Base-by-base conservation (phyloP, 1,284 basidiomycete species). In the Trichosporon ovoides region DNA sequence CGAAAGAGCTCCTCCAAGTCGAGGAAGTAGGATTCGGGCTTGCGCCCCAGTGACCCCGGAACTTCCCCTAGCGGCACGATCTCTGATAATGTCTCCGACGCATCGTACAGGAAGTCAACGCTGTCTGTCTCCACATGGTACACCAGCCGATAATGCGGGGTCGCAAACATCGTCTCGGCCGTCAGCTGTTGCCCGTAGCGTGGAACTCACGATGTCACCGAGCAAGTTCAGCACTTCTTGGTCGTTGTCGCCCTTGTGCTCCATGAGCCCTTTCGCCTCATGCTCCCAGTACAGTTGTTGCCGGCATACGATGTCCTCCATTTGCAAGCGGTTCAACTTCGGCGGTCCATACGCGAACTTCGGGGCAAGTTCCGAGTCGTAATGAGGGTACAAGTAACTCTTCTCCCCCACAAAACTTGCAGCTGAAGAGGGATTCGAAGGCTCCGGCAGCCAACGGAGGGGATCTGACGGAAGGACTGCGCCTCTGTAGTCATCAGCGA, bases 321-420 rank as follows among this genome's bases (percentile, higher is more conserved):
- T 38, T 22, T 52, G 34, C 11, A 2, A 11, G 1, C 38, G n/a
- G 3, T 31, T 46, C 4, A 53, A n/a, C 22, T 48, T 51, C 16
- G 56, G 56, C 18, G 56, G 56, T 9, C 56, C 56, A 20, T 35
- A 57, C 3, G 33, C 56, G 19, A 57, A 57, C 51, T 33, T 38
- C 0, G 50, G 38, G 9, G 38, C 34, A 6, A 24, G 5, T 7
- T 19, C 20, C 1, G 56, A 38, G 33, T 43, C 33, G 49, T 52
- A 52, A 7, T 48, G 43, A 16, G 43, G 43, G n/a, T n/a, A 48
- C 14, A 48, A n/a, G 19, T 31, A 22, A 2, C 18, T 24, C 7
- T 14, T 14, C 7, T 24, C 22, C 12, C 22, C n/a, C 9, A 48
- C 43, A 7, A 48, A n/a, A 22, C 4, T 14, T 6, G 28, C 33